Conservation (phyloP, 371 early-diverging fungal species). For the Apophysomyces trapeziformis region DNA sequence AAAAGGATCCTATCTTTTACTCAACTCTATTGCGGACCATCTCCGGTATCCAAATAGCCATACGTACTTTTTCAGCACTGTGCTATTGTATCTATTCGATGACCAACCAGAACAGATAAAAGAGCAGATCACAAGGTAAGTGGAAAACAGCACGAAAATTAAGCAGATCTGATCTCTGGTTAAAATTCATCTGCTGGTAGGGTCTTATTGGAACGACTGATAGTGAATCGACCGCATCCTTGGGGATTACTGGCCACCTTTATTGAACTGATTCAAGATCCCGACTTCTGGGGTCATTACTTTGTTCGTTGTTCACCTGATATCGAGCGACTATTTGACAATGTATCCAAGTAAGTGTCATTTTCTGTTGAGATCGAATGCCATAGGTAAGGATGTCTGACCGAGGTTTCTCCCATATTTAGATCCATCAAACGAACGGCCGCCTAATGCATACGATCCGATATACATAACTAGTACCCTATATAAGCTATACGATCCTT, state of each 20-base stretch:
- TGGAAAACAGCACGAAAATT: neutral
- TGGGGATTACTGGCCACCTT: conserved; percentile 96
- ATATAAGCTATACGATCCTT: neutral
- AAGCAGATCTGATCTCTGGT: neutral
- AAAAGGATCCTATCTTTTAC: conserved; percentile 78
- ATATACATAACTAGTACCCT: conserved; percentile 9
- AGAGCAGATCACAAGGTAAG: conserved; percentile 87
- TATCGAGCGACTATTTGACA: conserved; percentile 74
- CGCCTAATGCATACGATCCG: conserved; percentile 4
- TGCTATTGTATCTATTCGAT: conserved; percentile 80
- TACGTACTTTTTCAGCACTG: conserved; percentile 87
- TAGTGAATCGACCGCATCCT: conserved; percentile 97
- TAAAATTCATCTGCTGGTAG: conserved; percentile 28
- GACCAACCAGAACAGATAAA: conserved; percentile 65
- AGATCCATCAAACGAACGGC: conserved; percentile 26
- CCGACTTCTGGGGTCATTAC: conserved; percentile 85
- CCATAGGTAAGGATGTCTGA: too few relatives aligned
- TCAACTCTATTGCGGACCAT: conserved; percentile 93
- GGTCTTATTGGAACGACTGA: conserved; percentile 92
- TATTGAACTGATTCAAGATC: conserved; percentile 93
- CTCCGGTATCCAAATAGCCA: conserved; percentile 96
- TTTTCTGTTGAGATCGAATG: neutral
- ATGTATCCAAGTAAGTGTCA: conserved; percentile 60
- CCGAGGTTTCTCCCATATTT: neutral
- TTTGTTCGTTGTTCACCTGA: conserved; percentile 77